Evolutionary conservation across 75 land plant species (phyloP).

Genomic region (Pinus albicaulis): DNA sequence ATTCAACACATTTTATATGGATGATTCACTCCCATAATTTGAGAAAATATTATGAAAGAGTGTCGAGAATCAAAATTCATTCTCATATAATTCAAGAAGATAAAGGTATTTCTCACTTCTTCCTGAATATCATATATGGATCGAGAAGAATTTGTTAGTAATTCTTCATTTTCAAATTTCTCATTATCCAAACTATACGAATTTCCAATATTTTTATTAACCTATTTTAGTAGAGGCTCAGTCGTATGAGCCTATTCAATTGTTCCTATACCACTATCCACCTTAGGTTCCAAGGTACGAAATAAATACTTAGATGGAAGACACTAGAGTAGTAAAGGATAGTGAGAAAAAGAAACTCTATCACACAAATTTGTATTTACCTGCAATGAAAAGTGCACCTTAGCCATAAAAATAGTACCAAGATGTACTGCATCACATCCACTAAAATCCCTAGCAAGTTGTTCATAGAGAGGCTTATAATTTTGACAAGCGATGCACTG

Average conservation of each 20-base stretch:
- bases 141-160: conserved; percentile 46
- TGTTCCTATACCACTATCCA: conserved; percentile 40
- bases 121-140: conserved; percentile 52
- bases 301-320: conserved; percentile 58
- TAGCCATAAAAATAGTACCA: conserved; percentile 73
- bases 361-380: conserved; percentile 76
- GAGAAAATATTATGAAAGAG: conserved; percentile 77
- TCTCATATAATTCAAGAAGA: too few species aligned
- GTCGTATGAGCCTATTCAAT: conserved; percentile 73
- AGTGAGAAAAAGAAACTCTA: conserved; percentile 70
- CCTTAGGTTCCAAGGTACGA: conserved; percentile 51
- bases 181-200: conserved; percentile 61
- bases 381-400: conserved; percentile 96
- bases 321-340: conserved; percentile 90
- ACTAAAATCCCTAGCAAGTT: conserved; percentile 92
- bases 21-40: conserved; percentile 82
- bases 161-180: conserved; percentile 55
- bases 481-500: too few species aligned
- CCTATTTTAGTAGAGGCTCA: conserved; percentile 74
- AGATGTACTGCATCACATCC: conserved; percentile 89
- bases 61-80: conserved; percentile 63
- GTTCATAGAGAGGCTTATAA: conserved; percentile 98
- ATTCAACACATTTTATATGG: conserved; percentile 93
- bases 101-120: too few species aligned
- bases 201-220: conserved; percentile 84